Evolutionary conservation across 441 rosid genomes (phyloP).

Genomic region (Sinapis alba): DNA sequence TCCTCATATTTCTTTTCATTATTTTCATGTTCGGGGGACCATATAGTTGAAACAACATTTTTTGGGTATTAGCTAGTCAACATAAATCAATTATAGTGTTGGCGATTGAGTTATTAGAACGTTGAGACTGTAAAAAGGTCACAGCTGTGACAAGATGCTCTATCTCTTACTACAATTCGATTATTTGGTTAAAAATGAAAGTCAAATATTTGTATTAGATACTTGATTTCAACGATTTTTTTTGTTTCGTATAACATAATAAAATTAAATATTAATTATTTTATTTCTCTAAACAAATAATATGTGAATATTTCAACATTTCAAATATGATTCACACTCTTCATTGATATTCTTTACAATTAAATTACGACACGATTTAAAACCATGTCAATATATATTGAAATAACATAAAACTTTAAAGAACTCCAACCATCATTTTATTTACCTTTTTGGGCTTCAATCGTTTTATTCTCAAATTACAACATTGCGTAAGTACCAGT

Average conservation of each 20-base stretch:
- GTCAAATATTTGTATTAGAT: neutral
- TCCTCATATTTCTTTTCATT: slow-evolving; percentile 17
- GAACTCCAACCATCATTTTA: neutral
- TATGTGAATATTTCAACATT: neutral
- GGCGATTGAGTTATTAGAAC: neutral
- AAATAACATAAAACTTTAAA: neutral
- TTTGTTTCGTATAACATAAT: neutral
- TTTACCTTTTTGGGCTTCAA: neutral
- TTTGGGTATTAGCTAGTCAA: slow-evolving; percentile 9
- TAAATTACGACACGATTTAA: neutral
- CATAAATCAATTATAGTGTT: neutral
- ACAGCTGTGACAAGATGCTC: neutral
- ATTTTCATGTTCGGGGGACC: slow-evolving; percentile 12
- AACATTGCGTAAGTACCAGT: slow-evolving; percentile 19
- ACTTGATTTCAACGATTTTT: neutral
- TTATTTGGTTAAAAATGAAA: neutral
- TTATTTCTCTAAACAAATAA: neutral
- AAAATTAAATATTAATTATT: neutral
- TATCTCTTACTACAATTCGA: neutral
- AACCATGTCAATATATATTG: neutral
- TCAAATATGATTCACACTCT: neutral
- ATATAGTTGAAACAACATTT: slow-evolving; percentile 6
- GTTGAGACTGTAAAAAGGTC: neutral
- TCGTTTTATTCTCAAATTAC: neutral
- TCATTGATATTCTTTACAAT: neutral